Percentiles rank a stretch among this genome's conserved stretches.
phyloP scores from a whole-genome alignment of 2,329 filamentous ascomycete species.

The Fonsecaea nubica region DNA sequence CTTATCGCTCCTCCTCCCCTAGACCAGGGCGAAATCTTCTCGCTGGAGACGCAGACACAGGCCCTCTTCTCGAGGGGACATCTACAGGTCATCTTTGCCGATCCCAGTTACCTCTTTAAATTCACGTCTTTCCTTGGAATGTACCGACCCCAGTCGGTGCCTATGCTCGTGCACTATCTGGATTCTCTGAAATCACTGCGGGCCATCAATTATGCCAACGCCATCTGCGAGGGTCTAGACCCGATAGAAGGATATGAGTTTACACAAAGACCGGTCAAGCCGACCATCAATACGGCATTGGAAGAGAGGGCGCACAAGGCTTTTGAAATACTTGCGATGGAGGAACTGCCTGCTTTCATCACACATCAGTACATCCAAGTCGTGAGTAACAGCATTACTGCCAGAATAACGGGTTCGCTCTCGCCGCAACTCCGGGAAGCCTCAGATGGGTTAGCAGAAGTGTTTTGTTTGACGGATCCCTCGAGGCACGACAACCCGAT shows the following conservation, averaged over 20 bases:
- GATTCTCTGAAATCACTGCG: constrained; percentile 73
- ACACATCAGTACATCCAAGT: constrained; percentile 72
- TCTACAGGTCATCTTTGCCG: constrained; percentile 68
- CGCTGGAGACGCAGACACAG: constrained; percentile 69
- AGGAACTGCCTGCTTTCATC: constrained; percentile 75
- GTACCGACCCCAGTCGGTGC: constrained; percentile 66
- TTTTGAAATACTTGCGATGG: constrained; percentile 67
- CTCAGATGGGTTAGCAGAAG: constrained; percentile 77
- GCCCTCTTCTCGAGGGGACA: constrained; percentile 71
- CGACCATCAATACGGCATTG: constrained; percentile 65
- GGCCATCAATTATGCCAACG: constrained; percentile 74
- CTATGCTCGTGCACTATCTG: constrained; percentile 73
- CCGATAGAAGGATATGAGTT: constrained; percentile 64
- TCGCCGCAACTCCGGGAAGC: constrained; percentile 69
- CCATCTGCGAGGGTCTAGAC: constrained; percentile 67
- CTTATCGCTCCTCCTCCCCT: constrained; percentile 44
- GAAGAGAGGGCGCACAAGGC: constrained; percentile 69
- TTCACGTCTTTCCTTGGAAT: constrained; percentile 72
- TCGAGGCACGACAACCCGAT: constrained; percentile 76
- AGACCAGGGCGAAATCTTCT: constrained; percentile 49
- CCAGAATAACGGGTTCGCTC: constrained; percentile 71
- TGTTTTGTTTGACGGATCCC: constrained; percentile 78
- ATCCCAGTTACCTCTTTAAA: constrained; percentile 66
- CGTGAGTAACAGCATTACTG: constrained; percentile 72
- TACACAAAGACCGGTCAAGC: constrained; percentile 56